Base-by-base conservation (phyloP, 805 yeast species). In the Metschnikowia arizonensis region DNA sequence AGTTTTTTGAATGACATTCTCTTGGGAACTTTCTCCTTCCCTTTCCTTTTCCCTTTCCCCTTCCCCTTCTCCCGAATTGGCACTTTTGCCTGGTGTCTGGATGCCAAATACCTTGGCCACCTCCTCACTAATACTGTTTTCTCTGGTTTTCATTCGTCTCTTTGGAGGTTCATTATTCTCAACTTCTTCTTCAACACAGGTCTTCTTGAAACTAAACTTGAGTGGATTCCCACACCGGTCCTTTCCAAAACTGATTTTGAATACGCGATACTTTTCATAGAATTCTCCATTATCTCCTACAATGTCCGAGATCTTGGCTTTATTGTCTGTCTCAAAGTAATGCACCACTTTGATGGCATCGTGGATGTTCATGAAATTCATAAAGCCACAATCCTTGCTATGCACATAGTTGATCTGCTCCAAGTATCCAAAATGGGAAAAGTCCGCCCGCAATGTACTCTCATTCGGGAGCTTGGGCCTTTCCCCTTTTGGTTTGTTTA, bases 191-290 rank as follows among this genome's bases (percentile, higher is more conserved):
- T 14, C n/a, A n/a, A 8, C 9, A 0, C 15, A n/a, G 15, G 58
- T 68, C 64, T 69, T 79, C 60, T 63, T 73, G 62, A 60, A 65
- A 53, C 66, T 65, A 45, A 69, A 71, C 65, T 77, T 84, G 48
- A 81, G 83, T 26, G 77, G 87, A 57, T 84, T 84, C 2, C 85
- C 95, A 67, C 95, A 85, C 58, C 95, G 73, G 63, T 85, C 95
- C 56, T 83, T 83, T 37, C 88, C 95, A 63, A 75, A 85, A 40
- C 79, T 77, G 36, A 85, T 79, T 48, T 80, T 79, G 54, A 80
- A 78, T 4, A 72, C 66, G 33, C 56, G 55, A 56, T 85, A 85
- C 52, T 72, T 73, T 26, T 72, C 63, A 47, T 58, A 69, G 42
- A 69, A 60, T 23, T 50, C 50, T 5, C 62, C 64, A 10, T 55